A percentile compares a stretch with the other conserved stretches of the same genome.
Conservation (phyloP, 352 stramenopile genomes). For the Poterioochromonas sp. region DNA sequence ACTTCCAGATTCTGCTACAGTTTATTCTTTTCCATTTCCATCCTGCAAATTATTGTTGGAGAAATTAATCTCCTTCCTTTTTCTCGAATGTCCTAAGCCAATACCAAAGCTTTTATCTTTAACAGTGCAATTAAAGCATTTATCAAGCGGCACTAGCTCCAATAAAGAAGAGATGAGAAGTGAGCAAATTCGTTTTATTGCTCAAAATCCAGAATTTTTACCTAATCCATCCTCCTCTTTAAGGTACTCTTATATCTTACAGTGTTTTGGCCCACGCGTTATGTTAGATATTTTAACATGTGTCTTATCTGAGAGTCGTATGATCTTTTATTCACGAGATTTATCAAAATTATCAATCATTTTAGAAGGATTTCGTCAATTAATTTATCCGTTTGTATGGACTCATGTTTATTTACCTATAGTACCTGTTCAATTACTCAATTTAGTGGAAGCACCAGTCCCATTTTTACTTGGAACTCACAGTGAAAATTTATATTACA, state of each 20-base stretch:
- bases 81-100: background rate
- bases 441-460: conserved; percentile 47
- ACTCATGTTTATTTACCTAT: conserved; percentile 52
- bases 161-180: too few species aligned
- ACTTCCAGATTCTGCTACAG: too few species aligned
- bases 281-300: conserved; percentile 17
- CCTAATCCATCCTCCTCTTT: conserved; percentile 1
- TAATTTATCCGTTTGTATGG: conserved; percentile 51
- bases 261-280: background rate
- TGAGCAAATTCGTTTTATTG: too few species aligned
- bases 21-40: too few species aligned
- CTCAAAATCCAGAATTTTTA: too few species aligned
- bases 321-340: conserved; percentile 14
- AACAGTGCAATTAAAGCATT: background rate
- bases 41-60: background rate
- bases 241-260: background rate
- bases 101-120: background rate
- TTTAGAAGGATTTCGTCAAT: conserved; percentile 37
- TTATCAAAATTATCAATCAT: conserved; percentile 19
- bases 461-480: conserved; percentile 49
- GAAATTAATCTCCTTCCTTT: background rate
- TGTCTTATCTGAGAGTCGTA: conserved; percentile 3
- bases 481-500: background rate
- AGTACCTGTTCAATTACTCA: conserved; percentile 45
- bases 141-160: too few species aligned